Evolutionary conservation across 345 rosid species (phyloP).

Genomic region (Syzygium aromaticum): DNA sequence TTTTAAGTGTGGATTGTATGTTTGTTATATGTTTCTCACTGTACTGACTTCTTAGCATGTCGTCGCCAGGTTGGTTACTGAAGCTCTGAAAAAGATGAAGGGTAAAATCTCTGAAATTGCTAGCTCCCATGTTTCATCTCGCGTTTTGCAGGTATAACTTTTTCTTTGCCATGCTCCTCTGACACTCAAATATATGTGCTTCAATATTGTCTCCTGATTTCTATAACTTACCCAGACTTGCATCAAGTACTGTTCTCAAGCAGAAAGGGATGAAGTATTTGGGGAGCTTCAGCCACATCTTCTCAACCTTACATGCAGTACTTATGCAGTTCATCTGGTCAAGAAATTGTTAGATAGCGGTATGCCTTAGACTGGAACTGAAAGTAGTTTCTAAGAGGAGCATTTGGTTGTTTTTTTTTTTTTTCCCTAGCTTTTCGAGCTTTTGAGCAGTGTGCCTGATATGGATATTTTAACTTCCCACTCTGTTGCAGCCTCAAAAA

Average conservation of each 20-base stretch:
- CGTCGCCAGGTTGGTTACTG: slow-evolving; percentile 47
- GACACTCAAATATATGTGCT: neutral
- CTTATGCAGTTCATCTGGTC: slow-evolving; percentile 67
- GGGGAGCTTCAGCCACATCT: slow-evolving; percentile 78
- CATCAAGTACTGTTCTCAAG: slow-evolving; percentile 63
- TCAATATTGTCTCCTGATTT: neutral
- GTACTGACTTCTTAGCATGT: neutral
- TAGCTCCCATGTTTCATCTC: slow-evolving; percentile 76
- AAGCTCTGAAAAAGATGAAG: slow-evolving; percentile 77
- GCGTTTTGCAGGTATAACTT: slow-evolving; percentile 73
- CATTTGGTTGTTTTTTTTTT: neutral
- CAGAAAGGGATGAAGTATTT: slow-evolving; percentile 66
- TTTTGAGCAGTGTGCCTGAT: neutral
- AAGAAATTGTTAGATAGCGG: slow-evolving; percentile 84
- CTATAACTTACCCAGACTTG: slow-evolving; percentile 41
- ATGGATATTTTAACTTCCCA: neutral
- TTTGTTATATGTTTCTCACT: neutral
- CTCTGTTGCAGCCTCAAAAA: slow-evolving; percentile 59
- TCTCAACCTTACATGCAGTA: slow-evolving; percentile 52
- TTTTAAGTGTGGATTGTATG: neutral
- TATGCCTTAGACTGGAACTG: slow-evolving; percentile 10
- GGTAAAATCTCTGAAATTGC: slow-evolving; percentile 92
- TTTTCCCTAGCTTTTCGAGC: neutral
- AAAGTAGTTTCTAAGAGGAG: neutral
- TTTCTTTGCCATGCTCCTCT: neutral